Evolutionary conservation across 2,329 filamentous ascomycete species (phyloP).

Genomic region (Pyrenophora seminiperda): DNA sequence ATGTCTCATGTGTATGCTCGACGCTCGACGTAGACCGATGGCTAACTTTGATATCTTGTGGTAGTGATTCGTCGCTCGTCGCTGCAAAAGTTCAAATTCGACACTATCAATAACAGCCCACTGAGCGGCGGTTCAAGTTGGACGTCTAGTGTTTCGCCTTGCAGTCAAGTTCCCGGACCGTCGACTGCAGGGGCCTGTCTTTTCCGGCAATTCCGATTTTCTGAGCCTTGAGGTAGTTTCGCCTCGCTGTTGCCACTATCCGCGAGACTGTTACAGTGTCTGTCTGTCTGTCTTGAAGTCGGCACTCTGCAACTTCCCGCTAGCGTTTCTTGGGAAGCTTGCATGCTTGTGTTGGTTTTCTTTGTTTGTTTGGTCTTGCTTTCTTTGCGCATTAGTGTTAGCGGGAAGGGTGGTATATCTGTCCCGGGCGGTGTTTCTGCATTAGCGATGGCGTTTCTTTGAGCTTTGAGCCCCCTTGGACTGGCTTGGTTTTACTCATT

Average conservation of each 20-base stretch:
- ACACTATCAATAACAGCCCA: background rate
- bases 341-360: background rate
- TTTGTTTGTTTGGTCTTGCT: background rate
- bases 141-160: background rate
- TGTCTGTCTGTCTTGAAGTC: background rate
- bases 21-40: background rate
- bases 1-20: background rate
- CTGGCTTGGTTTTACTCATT: background rate
- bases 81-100: background rate
- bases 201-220: conserved; percentile 10
- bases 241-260: background rate
- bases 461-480: background rate
- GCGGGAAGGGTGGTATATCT: conserved; percentile 6
- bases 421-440: conserved; percentile 26
- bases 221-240: conserved; percentile 17
- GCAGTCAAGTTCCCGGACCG: background rate
- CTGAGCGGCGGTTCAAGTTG: background rate
- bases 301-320: background rate
- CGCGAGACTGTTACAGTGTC: background rate
- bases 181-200: background rate
- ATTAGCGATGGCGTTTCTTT: conserved; percentile 39
- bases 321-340: conserved; percentile 8
- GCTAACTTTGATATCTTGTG: conserved; percentile 10
- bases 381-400: conserved; percentile 9
- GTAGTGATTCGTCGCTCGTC: conserved; percentile 13